Evolutionary conservation across 2,329 filamentous ascomycete species (phyloP).

Genomic region (Colletotrichum camelliae): DNA sequence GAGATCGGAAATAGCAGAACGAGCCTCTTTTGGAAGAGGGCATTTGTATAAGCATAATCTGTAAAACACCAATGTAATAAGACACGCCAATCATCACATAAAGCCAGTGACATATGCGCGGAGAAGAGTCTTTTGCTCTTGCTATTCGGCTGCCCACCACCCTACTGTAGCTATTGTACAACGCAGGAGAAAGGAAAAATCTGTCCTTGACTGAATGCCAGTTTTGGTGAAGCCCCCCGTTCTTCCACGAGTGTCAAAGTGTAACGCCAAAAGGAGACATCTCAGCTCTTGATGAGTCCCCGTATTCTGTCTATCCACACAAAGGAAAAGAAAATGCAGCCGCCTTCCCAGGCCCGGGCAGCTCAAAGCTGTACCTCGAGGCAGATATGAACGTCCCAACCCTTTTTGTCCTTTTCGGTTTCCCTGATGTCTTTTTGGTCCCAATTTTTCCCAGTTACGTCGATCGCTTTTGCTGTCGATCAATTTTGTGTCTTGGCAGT

Average conservation of each 20-base stretch:
- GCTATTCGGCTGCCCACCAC: neutral
- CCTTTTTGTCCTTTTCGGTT: neutral
- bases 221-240: neutral
- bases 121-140: neutral
- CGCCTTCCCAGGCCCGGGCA: neutral
- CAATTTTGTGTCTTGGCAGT: neutral
- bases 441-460: neutral
- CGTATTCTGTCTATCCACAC: constrained; percentile 31
- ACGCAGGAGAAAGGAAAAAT: neutral
- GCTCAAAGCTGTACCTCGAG: constrained; percentile 12
- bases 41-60: neutral
- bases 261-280: constrained; percentile 43
- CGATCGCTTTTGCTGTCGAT: neutral
- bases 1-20: neutral
- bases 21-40: neutral
- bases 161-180: constrained; percentile 1
- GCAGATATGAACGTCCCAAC: constrained; percentile 7
- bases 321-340: constrained; percentile 15
- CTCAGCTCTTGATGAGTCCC: constrained; percentile 63
- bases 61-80: neutral
- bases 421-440: neutral
- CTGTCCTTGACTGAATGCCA: neutral
- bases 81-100: neutral
- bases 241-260: neutral
- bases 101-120: too few species aligned